Conservation (phyloP, 768 basidiomycete genomes). For the Gymnopilus dilepis region DNA sequence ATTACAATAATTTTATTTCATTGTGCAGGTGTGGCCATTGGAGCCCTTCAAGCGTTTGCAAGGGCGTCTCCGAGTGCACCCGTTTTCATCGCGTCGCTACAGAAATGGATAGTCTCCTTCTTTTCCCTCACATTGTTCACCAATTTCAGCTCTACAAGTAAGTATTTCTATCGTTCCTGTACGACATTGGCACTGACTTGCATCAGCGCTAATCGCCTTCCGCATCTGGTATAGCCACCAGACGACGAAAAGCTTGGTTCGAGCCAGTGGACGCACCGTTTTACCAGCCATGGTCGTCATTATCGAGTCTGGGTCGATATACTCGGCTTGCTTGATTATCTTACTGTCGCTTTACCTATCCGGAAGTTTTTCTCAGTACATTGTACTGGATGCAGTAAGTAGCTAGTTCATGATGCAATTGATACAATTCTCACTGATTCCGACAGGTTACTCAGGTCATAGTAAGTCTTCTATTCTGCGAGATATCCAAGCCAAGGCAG, state of each 20-base stretch:
- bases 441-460: too few species aligned
- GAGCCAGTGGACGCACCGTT: background rate
- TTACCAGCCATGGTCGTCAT: constrained; percentile 18
- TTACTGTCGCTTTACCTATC: constrained; percentile 17
- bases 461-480: too few species aligned
- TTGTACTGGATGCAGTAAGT: constrained; percentile 21
- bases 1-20: too few species aligned
- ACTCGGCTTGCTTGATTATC: constrained; percentile 15
- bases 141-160: constrained; percentile 16
- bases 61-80: constrained; percentile 10
- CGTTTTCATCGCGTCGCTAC: constrained; percentile 15
- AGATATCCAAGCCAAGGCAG: too few species aligned
- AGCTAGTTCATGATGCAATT: background rate
- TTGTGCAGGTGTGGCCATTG: constrained; percentile 19
- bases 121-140: constrained; percentile 20
- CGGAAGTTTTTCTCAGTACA: constrained; percentile 18
- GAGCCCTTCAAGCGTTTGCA: constrained; percentile 16
- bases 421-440: too few species aligned
- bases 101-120: constrained; percentile 18
- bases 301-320: constrained; percentile 21
- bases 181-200: too few species aligned
- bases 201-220: constrained; percentile 12
- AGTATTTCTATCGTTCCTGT: background rate
- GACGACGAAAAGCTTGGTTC: background rate
- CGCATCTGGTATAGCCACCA: constrained; percentile 16